Conservation (phyloP, 306 rosid species). For the Carpinus fangiana region DNA sequence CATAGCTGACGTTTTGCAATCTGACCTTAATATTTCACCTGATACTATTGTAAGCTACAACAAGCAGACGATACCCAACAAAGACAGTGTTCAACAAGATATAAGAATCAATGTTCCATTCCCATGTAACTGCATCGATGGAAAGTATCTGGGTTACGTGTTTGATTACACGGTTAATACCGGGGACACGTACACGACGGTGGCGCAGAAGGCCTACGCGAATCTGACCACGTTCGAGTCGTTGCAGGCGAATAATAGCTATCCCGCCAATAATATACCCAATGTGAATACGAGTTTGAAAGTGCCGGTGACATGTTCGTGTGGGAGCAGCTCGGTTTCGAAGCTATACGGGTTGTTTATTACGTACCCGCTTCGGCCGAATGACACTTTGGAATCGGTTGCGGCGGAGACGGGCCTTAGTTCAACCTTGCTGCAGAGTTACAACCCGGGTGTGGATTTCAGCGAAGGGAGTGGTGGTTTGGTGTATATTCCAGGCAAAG, state of each 20-base stretch:
- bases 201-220: slow-evolving; percentile 42
- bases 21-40: slow-evolving; percentile 6
- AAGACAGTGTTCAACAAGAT: neutral
- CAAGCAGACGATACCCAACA: slow-evolving; percentile 17
- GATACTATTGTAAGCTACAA: slow-evolving; percentile 35
- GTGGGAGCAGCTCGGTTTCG: slow-evolving; percentile 59
- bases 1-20: slow-evolving; percentile 24
- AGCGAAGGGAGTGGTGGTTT: slow-evolving; percentile 51
- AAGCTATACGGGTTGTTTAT: slow-evolving; percentile 62
- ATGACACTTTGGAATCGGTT: slow-evolving; percentile 36
- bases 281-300: slow-evolving; percentile 22
- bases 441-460: slow-evolving; percentile 56
- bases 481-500: slow-evolving; percentile 65
- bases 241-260: slow-evolving; percentile 44
- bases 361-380: slow-evolving; percentile 55
- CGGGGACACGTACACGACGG: slow-evolving; percentile 44
- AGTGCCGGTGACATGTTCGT: slow-evolving; percentile 60
- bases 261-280: slow-evolving; percentile 28
- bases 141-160: slow-evolving; percentile 54
- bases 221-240: slow-evolving; percentile 49
- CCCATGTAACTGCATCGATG: slow-evolving; percentile 51
- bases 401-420: slow-evolving; percentile 18
- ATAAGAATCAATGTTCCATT: slow-evolving; percentile 46
- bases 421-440: slow-evolving; percentile 42
- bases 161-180: slow-evolving; percentile 39